Conservation (phyloP, 2,329 filamentous ascomycete genomes). For the Paraphaeosphaeria minitans region DNA sequence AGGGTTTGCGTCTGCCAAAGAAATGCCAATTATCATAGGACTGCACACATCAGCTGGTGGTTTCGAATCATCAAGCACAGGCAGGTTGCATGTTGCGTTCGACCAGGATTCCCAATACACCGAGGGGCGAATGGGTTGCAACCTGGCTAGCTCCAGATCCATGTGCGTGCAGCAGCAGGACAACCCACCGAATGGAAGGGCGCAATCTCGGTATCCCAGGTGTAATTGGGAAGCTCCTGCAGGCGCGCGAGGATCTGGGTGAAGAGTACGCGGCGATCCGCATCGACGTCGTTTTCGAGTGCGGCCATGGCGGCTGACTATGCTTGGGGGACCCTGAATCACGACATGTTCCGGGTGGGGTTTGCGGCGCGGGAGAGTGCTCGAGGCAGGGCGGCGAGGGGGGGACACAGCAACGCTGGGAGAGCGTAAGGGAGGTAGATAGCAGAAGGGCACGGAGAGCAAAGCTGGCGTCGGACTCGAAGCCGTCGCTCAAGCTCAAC, state of each 20-base stretch:
- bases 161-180: not conserved
- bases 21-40: constrained; percentile 87
- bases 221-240: constrained; percentile 46
- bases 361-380: not conserved
- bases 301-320: constrained; percentile 25
- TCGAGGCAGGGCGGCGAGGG: not conserved
- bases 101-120: not conserved
- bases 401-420: not conserved
- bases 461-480: not conserved
- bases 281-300: constrained; percentile 15
- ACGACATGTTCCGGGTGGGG: constrained; percentile 17
- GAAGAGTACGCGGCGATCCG: constrained; percentile 31
- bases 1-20: constrained; percentile 46
- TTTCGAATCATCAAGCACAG: not conserved
- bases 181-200: constrained; percentile 53
- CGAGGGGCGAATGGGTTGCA: not conserved
- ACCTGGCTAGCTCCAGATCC: not conserved
- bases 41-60: constrained; percentile 40
- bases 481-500: not conserved
- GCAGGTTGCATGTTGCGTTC: not conserved
- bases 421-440: not conserved
- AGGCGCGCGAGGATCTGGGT: constrained; percentile 43
- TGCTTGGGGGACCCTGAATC: constrained; percentile 10
- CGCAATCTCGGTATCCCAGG: constrained; percentile 48
- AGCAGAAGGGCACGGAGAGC: not conserved